Evolutionary conservation across 1,139 yeast species (phyloP), one percentile per base, ranked within the genome.

Genomic region (Pichia norvegensis): DNA sequence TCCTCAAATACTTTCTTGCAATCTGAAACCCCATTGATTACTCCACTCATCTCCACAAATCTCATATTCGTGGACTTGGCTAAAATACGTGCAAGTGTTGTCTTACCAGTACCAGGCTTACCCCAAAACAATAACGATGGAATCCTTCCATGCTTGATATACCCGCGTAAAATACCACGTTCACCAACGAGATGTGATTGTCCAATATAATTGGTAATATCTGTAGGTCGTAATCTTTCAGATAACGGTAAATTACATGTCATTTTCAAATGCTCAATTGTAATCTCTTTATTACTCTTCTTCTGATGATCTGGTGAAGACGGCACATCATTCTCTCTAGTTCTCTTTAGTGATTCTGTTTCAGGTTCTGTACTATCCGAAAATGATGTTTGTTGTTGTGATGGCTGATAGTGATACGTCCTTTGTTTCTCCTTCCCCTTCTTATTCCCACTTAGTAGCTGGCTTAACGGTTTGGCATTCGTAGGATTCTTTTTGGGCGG

Each of bases 121-220:
- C 99, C 99, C 97, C 97, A 92, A 14, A 92, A 67, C 7, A 92
- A 79, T 69, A 92, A 76, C 0, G 97, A 88, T 0, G 97, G 97
- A 2, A 79, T 76, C 52, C 66, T 67, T 38, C 79, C 83, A 2
- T 74, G 64, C 33, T 73, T 72, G 2, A 92, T 76, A 46, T 86
- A 81, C 41, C 82, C 80, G 38, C 85, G 69, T 16, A 94, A 64
- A 0, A 87, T 66, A 0, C 97, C 97, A 19, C 74, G 68, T 8
- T 73, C 70, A 0, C 95, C 95, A 1, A 92, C 77, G 16, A 92
- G 65, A 61, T 86, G 90, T 45, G 78, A 77, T 62, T 92, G 97
- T 0, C 99, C 99, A 42, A 81, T 76, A 56, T 84, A 92, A 23
- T 87, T 95, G 23, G 78, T 79, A 20, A 92, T 64, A 0, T 74